Base-by-base conservation (phyloP, 345 rosid species). In the Adansonia digitata region DNA sequence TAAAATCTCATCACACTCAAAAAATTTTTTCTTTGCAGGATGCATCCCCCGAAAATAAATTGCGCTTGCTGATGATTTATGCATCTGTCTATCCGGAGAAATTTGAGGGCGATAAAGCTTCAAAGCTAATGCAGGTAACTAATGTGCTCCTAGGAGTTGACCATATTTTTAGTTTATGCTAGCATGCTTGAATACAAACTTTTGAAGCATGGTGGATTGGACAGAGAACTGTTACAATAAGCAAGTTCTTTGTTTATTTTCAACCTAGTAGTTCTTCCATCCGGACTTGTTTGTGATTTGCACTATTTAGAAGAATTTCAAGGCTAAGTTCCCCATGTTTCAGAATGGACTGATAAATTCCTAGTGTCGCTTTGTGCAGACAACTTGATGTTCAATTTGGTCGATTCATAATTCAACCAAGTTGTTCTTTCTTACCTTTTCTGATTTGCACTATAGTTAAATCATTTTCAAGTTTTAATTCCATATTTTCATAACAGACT, bases 61-160 rank as follows among this genome's bases (percentile, higher is more conserved):
- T 94, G 83, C 95, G 97, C 35, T 80, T 94, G 78, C 81, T 94
- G 94, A 89, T 94, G 91, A 92, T 94, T 57, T 94, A 90, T 79
- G 91, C 95, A 60, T 75, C 77, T 63, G 91, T 90, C 59, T 92
- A 87, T 81, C 98, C 98, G 2, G 98, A 92, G 83, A 92, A 83
- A 81, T 94, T 94, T 55, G 98, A 94, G 84, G 97, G 94, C 51
- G 97, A 94, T 86, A 92, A 92, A 79, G 97, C 88, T 18, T 40
- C 86, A 34, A 94, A 92, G 87, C 77, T 94, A 39, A 89, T 92
- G 97, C 97, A 94, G 98, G 98, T 94, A 81, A 69, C 76, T 75
- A 31, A 15, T 59, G 45, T 18, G 29, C 20, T 31, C 43, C 27
- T 18, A 6, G 43, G 27, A 59, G 49, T 10, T 14, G 1, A n/a